Base-by-base conservation (phyloP, 1,284 basidiomycete species). In the Hortiboletus rubellus region DNA sequence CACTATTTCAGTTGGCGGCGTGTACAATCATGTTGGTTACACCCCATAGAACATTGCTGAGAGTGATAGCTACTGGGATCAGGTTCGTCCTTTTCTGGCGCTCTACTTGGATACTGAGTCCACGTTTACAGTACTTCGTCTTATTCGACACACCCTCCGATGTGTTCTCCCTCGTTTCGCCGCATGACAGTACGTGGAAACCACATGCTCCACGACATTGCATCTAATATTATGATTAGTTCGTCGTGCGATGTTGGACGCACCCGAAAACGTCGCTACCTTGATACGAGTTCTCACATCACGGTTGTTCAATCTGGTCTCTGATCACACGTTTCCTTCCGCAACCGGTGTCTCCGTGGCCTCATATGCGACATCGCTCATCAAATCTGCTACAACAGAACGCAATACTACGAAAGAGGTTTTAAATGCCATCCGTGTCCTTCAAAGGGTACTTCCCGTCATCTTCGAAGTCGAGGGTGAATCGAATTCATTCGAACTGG, bases 91-190 rank as follows among this genome's bases (percentile, higher is more conserved):
- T 41, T 27, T 43, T 50, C 57, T 42, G 18, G 52, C 17, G 27
- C 46, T 44, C 49, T 31, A 30, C 38, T 8, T 12, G 11, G 24
- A n/a, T 46, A 55, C 54, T 59, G 55, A 64, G 54, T 63, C 52
- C 58, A 57, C 37, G 31, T 64, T 57, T 54, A 12, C 70, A 96
- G 87, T 97, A 91, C 72, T 86, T 90, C 62, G 76, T 82, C 38
- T 76, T 96, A 11, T 96, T 96, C 71, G 92, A 92, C 75, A 89
- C 90, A 8, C 81, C 91, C 0, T 89, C 91, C 0, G 94, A 96
- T 69, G 92, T 94, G 18, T 92, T 91, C 75, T 89, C 91, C 30
- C 81, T 96, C 56, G 88, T 97, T 62, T 86, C 90, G 7, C 84
- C 89, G 1, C 86, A 92, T 66, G 93, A 96, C 67, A 83, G 93